Base-by-base conservation (phyloP, 371 early-diverging fungal species). In the Rhizomucor miehei region DNA sequence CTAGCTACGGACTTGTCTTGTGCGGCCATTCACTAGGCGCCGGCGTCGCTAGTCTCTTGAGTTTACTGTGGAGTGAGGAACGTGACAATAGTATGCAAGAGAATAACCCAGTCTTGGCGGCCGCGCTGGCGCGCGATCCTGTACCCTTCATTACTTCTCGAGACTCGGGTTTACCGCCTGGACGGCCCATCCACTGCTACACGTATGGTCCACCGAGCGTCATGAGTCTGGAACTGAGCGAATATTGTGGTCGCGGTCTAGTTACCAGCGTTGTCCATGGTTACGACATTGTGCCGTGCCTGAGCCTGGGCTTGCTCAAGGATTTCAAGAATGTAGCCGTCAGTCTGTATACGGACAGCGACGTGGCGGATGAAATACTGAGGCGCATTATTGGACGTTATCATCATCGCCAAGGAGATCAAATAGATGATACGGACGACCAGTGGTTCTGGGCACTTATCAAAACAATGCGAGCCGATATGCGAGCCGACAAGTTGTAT, bases 21-120 rank as follows among this genome's bases (percentile, higher is more conserved):
- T 89, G 89, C 34, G 93, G 93, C 1, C 93, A 92, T 52, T 87
- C 87, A 1, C 65, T 92, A 2, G 93, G 92, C 44, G 93, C 86
- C 25, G 93, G 91, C 8, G 91, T 91, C 5, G 88, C 88, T 0
- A 69, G 85, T 1, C 55, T 92, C 21, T 55, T 92, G 6, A 66
- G 85, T 16, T 65, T 91, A 1, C 59, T 92, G 8, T 91, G 91
- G 93, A 69, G 81, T 48, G 66, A 75, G 60, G 72, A 82, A 54
- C 57, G 65, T 54, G 57, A 68, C 16, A 17, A 20, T n/a, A 20
- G 23, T 21, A n/a, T 6, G 11, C 48, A 51, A 35, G 46, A 16
- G 16, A 25, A 54, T 8, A 34, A 57, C 35, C 38, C 51, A 0
- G 35, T 51, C 17, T 45, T 39, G 13, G 25, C 43, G 1, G 67